Base-by-base conservation (phyloP, 1,284 basidiomycete species). In the Pterulicium gracile region DNA sequence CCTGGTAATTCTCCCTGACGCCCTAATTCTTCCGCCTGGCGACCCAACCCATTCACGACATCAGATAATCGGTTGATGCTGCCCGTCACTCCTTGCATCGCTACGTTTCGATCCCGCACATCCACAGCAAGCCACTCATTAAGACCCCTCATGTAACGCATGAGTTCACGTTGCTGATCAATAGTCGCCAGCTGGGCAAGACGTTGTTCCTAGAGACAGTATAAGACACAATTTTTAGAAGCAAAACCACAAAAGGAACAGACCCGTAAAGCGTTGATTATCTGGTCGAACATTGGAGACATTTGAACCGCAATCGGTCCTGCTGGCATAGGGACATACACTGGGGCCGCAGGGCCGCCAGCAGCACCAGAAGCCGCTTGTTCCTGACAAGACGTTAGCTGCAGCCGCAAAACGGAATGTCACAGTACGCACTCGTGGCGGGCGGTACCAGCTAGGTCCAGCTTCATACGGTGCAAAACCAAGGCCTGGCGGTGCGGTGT, bases 81-180 rank as follows among this genome's bases (percentile, higher is more conserved):
- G 13, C 73, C 75, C 41, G 73, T 66, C 10, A 88, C 75, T 4
- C 73, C 73, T n/a, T 68, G 69, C 35, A 88, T 63, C 56, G 87
- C 85, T 3, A 72, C 66, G 51, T 86, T 83, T 20, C 86, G 75
- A 60, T 87, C 81, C 43, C 72, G 68, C 0, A 86, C 84, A 56
- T 88, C 85, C 21, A 77, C 70, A 48, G 72, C 77, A 13, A 88
- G 63, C 86, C 85, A 88, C 42, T 75, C 70, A 52, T 88, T 88
- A 24, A 88, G 64, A 2, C 68, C 70, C 43, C 71, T 55, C 74
- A 88, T 78, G 54, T 88, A 88, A 36, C 79, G 65, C 74, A 87
- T 83, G 39, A 88, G 66, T 56, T 86, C 83, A 19, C 79, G 71
- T 52, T 86, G 82, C 53, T 88, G 85, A 43, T 84, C 79, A 5